Conservation (phyloP, 1,139 yeast species). For the Lodderomyces pseudojiufengensis region DNA sequence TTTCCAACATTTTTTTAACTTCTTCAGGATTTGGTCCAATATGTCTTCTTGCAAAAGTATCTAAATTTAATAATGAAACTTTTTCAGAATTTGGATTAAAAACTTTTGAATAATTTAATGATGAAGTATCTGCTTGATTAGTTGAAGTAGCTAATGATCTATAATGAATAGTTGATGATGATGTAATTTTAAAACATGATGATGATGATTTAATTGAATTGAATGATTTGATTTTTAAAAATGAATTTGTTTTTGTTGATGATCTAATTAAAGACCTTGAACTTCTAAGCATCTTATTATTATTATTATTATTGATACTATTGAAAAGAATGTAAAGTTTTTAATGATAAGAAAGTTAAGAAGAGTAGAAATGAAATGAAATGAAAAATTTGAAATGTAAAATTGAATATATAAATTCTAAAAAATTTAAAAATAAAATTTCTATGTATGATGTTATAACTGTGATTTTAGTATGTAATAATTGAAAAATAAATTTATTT, state of each 20-base stretch:
- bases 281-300: conserved; percentile 4
- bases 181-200: background rate
- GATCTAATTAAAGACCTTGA: conserved; percentile 3
- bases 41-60: conserved; percentile 87
- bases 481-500: too few relatives aligned
- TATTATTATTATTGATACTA: too few relatives aligned
- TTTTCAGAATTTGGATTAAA: conserved; percentile 32
- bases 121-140: conserved; percentile 44
- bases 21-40: conserved; percentile 75
- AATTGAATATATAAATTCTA: too few relatives aligned
- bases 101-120: conserved; percentile 38
- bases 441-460: too few relatives aligned
- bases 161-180: background rate
- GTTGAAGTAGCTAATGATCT: conserved; percentile 19
- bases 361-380: too few relatives aligned
- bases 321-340: too few relatives aligned
- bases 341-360: too few relatives aligned
- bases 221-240: background rate
- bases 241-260: conserved; percentile 1
- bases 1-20: conserved; percentile 59
- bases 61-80: conserved; percentile 46
- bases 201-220: conserved; percentile 1
- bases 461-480: too few relatives aligned
- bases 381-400: too few relatives aligned
- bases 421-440: too few relatives aligned